Evolutionary conservation across 805 yeast species (phyloP), one percentile per base, ranked within the genome.

Genomic region (Ogataea methanolica): DNA sequence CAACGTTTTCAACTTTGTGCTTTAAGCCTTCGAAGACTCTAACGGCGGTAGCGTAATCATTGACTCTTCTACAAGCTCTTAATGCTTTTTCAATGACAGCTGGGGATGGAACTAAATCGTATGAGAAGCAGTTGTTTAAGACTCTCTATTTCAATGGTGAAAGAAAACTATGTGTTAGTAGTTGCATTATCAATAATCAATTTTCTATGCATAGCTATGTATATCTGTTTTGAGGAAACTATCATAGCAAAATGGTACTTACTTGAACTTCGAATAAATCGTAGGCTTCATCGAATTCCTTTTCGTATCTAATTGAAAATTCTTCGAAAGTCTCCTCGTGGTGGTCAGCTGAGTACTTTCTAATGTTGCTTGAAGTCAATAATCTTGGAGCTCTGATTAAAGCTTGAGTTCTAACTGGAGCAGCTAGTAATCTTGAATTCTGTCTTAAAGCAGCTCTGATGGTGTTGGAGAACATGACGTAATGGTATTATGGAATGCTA

Each of bases 91-190:
- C 96, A 65, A 94, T 79, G 54, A 94, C 98, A 53, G 86, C 81
- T 58, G 99, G 99, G 31, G 99, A 92, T 58, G 99, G 99, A 48
- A 94, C 99, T 71, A 94, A 82, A 74, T 94, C 99, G 78, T 94
- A 94, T 15, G 98, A 88, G 78, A 94, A 94, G 72, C 96, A 90
- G 77, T 94, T 94, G 83, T 95, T 94, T 68, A 94, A 81, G 52
- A 94, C 91, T 78, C 99, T 88, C 76, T 80, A 51, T 38, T 40
- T 33, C 38, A 22, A 23, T 33, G 12, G 29, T 16, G 15, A 23
- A 6, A 37, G 22, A 19, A 38, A 34, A 15, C 15, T 16, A n/a
- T 17, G 6, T 50, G 66, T 62, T 61, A 65, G 66, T 64, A 60
- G 42, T 15, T 31, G 11, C n/a, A 17, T 39, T 5, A n/a, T 26